phyloP scores from a whole-genome alignment of 768 basidiomycete species.

The Tulasnella sp. region DNA sequence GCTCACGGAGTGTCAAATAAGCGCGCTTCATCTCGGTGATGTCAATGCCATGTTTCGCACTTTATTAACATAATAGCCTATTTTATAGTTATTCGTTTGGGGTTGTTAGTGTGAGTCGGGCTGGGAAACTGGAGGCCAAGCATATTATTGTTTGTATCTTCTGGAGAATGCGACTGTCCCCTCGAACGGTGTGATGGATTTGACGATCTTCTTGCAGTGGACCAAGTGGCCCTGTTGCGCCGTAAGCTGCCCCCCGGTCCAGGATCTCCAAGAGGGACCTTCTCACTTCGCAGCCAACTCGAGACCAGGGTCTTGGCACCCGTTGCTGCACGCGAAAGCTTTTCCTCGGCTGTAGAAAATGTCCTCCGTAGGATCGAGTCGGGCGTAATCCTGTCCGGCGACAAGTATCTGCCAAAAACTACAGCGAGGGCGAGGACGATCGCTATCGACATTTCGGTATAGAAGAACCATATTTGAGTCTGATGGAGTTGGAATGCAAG shows the following conservation, averaged over 20 bases:
- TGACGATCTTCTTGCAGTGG: background rate
- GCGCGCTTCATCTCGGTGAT: too few species aligned
- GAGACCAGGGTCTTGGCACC: background rate
- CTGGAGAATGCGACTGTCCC: background rate
- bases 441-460: background rate
- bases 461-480: background rate
- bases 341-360: background rate
- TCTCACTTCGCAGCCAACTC: background rate
- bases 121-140: background rate
- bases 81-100: background rate
- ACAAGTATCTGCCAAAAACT: background rate
- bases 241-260: background rate
- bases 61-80: background rate
- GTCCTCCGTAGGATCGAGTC: background rate
- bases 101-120: background rate
- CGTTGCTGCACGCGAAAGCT: background rate
- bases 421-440: background rate
- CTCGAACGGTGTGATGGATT: background rate
- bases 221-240: background rate
- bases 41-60: background rate
- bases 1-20: too few species aligned
- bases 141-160: background rate
- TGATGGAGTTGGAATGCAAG: slow-evolving; percentile 15
- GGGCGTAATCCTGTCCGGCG: background rate
- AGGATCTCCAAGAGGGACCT: background rate